Conservation (phyloP, 2,329 filamentous ascomycete species). For the Xylaria arbuscula region DNA sequence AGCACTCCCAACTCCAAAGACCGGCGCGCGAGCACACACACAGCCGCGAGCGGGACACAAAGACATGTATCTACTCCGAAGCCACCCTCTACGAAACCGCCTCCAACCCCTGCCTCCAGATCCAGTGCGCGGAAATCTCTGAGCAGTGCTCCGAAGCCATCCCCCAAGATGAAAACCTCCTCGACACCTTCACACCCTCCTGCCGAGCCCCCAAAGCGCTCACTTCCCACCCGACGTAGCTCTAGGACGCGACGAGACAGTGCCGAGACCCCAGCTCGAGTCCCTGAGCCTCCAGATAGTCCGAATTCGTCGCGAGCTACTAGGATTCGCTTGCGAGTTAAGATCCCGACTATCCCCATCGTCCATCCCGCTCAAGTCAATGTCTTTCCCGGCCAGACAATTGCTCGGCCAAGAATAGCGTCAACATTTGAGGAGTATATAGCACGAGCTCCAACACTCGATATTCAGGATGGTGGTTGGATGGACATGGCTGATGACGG, state of each 20-base stretch:
- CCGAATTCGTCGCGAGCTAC: conserved; percentile 44
- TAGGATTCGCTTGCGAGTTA: conserved; percentile 62
- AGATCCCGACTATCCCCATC: conserved; percentile 63
- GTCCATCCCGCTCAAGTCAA: conserved; percentile 69
- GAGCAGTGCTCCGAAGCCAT: conserved; percentile 40
- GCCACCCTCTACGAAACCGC: conserved; percentile 43
- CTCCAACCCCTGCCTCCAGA: conserved; percentile 41
- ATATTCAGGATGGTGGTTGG: conserved; percentile 68
- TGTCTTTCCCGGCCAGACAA: conserved; percentile 52
- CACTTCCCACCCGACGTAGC: conserved; percentile 58
- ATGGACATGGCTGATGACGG: conserved; percentile 67
- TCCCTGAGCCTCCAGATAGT: conserved; percentile 41
- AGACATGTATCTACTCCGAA: conserved; percentile 50
- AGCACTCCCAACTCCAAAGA: conserved; percentile 51
- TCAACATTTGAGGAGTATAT: conserved; percentile 69
- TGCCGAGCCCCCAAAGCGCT: conserved; percentile 52
- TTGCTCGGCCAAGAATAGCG: conserved; percentile 62
- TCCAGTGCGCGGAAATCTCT: conserved; percentile 42
- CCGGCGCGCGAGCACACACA: conserved; percentile 47
- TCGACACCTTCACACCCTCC: conserved; percentile 56
- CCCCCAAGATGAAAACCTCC: conserved; percentile 51
- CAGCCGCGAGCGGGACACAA: conserved; percentile 48
- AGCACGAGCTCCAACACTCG: conserved; percentile 60
- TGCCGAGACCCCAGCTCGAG: conserved; percentile 44
- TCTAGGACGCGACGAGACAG: conserved; percentile 53